These are phyloP conservation scores for Thelonectria blattea DNA, from an alignment of 2,329 filamentous ascomycete species.

Conservation along the genomic window DNA sequence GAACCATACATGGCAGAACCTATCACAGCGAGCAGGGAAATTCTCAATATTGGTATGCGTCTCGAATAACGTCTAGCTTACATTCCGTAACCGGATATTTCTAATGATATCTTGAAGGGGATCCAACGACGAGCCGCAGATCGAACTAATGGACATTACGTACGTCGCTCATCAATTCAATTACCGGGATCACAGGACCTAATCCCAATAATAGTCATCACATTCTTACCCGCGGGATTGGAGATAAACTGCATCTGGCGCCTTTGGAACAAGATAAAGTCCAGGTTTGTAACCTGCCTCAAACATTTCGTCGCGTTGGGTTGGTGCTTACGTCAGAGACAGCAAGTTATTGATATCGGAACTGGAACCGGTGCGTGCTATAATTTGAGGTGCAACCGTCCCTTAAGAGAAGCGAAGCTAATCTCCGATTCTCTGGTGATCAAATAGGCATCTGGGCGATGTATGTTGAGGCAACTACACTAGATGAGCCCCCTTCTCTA, in stretches of 20 bases:
- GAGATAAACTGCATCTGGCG: constrained; percentile 30
- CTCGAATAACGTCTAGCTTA: accelerated
- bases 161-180: neutral
- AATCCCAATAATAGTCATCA: constrained; percentile 20
- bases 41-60: constrained; percentile 36
- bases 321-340: constrained; percentile 15
- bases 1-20: constrained; percentile 31
- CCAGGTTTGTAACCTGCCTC: constrained; percentile 15
- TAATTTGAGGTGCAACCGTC: too few species aligned
- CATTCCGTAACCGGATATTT: neutral
- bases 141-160: constrained; percentile 34
- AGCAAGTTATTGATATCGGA: constrained; percentile 53
- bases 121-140: constrained; percentile 32
- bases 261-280: constrained; percentile 32
- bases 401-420: neutral
- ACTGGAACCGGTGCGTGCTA: constrained; percentile 58
- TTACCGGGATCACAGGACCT: neutral
- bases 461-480: constrained; percentile 39
- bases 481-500: neutral
- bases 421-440: neutral
- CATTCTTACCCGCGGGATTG: constrained; percentile 30
- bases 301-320: neutral
- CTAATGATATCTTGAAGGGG: constrained; percentile 20
- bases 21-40: constrained; percentile 33
- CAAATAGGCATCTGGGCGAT: constrained; percentile 52